Conservation (phyloP, 768 basidiomycete species). For the Gymnopilus junonius region DNA sequence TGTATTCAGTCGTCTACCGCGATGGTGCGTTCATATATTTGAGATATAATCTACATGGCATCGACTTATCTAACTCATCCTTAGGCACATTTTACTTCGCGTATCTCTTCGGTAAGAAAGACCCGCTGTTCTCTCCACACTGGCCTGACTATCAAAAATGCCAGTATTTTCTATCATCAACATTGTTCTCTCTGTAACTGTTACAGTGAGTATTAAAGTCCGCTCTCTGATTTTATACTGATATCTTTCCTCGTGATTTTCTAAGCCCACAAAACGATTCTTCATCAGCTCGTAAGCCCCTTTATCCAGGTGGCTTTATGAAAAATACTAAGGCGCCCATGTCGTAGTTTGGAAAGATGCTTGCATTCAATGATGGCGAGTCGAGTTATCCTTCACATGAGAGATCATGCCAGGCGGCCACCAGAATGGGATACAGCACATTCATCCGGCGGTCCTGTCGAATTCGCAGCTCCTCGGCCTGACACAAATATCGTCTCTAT, state of each 20-base stretch:
- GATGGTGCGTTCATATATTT: conserved; percentile 1
- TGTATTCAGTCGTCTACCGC: conserved; percentile 10
- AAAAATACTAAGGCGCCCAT: background rate
- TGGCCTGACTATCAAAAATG: background rate
- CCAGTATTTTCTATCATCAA: conserved; percentile 10
- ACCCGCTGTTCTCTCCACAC: background rate
- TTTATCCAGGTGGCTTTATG: background rate
- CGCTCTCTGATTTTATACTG: background rate
- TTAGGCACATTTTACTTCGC: conserved; percentile 8
- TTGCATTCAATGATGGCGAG: conserved; percentile 9
- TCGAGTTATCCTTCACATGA: conserved; percentile 11
- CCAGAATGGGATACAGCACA: background rate
- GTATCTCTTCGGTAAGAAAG: conserved; percentile 9
- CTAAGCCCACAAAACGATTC: conserved; percentile 1
- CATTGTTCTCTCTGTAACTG: conserved; percentile 5
- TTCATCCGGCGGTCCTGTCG: background rate
- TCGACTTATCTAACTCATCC: background rate
- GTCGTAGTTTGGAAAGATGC: conserved; percentile 1
- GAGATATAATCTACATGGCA: no score
- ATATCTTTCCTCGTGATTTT: background rate
- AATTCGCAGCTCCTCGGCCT: background rate
- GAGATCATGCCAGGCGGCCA: background rate
- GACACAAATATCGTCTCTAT: background rate
- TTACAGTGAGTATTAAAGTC: conserved; percentile 1
- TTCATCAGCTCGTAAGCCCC: conserved; percentile 4